Conservation (phyloP, 2,329 filamentous ascomycete species). For the Talaromyces funiculosus region DNA sequence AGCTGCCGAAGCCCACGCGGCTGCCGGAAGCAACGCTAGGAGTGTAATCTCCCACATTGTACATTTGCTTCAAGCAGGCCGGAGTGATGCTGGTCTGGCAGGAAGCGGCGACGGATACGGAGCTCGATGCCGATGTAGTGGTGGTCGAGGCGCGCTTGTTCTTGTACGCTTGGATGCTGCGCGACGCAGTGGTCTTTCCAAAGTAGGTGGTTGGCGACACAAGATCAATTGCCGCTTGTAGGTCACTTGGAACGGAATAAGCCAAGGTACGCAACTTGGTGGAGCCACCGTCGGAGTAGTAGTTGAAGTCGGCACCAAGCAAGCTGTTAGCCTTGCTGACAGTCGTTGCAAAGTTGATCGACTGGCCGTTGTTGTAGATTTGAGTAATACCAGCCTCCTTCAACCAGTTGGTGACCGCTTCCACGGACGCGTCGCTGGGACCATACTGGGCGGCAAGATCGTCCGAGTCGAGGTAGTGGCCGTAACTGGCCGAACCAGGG, state of each 20-base stretch:
- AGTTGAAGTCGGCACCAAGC: conserved; percentile 46
- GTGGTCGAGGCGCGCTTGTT: conserved; percentile 10
- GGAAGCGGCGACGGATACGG: conserved; percentile 23
- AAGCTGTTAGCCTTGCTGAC: conserved; percentile 40
- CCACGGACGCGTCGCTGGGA: conserved; percentile 30
- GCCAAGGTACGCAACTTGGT: conserved; percentile 41
- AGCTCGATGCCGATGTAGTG: background rate
- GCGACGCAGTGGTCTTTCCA: conserved; percentile 29
- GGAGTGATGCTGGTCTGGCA: conserved; percentile 39
- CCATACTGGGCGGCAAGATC: conserved; percentile 42
- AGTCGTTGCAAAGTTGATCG: conserved; percentile 41
- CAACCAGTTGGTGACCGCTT: conserved; percentile 40
- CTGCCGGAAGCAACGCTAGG: conserved; percentile 43
- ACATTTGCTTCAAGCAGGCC: conserved; percentile 44
- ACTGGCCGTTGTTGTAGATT: conserved; percentile 35
- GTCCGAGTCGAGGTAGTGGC: conserved; percentile 43
- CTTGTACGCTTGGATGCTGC: conserved; percentile 6
- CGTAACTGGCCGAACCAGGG: conserved; percentile 44
- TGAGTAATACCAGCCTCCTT: conserved; percentile 33
- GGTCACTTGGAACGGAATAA: conserved; percentile 37
- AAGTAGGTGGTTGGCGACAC: conserved; percentile 51
- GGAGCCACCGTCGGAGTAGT: conserved; percentile 37
- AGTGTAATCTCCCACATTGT: conserved; percentile 46
- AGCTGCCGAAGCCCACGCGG: conserved; percentile 47
- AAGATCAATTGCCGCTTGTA: conserved; percentile 40